A percentile compares a stretch with the other conserved stretches of the same genome.
These are phyloP conservation scores for Termitomyces sp. DNA, from an alignment of 768 basidiomycete genomes.

Conservation along the genomic window DNA sequence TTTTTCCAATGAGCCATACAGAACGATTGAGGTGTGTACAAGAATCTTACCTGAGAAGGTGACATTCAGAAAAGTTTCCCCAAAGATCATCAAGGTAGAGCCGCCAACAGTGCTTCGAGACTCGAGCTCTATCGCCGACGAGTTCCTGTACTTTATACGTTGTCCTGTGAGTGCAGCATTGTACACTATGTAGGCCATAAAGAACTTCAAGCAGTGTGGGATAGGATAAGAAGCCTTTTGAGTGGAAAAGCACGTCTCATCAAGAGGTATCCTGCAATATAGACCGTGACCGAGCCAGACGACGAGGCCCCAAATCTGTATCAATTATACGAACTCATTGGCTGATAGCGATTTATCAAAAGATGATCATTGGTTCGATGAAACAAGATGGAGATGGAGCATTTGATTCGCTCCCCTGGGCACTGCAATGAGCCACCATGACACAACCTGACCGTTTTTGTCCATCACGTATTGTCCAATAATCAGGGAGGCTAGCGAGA, in stretches of 20 bases:
- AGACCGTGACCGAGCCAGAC: not conserved
- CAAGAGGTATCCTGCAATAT: not conserved
- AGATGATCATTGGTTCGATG: not conserved
- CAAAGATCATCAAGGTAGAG: not conserved
- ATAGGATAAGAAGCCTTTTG: not conserved
- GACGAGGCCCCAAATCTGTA: not conserved
- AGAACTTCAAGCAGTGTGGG: not conserved
- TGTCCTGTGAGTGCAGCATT: not conserved
- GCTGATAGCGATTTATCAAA: not conserved
- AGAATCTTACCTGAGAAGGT: not conserved
- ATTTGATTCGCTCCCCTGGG: not conserved
- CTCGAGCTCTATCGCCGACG: not conserved
- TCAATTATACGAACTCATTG: not conserved
- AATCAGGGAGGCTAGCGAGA: not conserved
- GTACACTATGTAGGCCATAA: slow-evolving; percentile 1
- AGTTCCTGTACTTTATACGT: not conserved
- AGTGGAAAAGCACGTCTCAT: not conserved
- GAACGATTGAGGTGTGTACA: not conserved
- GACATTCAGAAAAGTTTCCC: not conserved
- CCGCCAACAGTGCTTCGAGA: not conserved
- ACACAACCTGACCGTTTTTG: not conserved
- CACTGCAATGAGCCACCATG: too few relatives aligned
- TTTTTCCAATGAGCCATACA: not conserved
- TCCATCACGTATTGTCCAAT: too few relatives aligned
- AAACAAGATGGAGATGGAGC: not conserved